Conservation (phyloP, 1,284 basidiomycete species). For the Inonotus hispidus region DNA sequence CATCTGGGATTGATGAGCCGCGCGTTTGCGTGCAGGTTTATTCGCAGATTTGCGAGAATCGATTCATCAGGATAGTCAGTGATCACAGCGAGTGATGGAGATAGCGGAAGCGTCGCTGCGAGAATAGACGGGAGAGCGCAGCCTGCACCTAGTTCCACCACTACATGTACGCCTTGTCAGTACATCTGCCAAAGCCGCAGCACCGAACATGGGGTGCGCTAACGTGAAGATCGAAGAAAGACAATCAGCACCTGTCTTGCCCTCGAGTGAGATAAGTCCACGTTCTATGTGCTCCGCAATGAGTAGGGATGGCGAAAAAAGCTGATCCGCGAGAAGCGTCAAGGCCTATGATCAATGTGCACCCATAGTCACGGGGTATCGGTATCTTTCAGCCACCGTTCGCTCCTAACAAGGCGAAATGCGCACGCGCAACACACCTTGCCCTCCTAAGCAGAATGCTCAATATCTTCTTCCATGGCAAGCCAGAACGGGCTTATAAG, state of each 20-base stretch:
- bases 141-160: constrained; percentile 64
- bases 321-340: constrained; percentile 65
- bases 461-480: not conserved
- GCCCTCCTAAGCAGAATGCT: constrained; percentile 40
- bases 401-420: constrained; percentile 1
- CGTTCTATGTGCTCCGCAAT: constrained; percentile 61
- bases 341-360: constrained; percentile 49
- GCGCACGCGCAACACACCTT: constrained; percentile 35
- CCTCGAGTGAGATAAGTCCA: constrained; percentile 37
- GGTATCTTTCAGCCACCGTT: constrained; percentile 18
- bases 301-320: constrained; percentile 63
- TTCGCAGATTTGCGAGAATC: constrained; percentile 50
- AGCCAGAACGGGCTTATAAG: constrained; percentile 5
- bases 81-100: constrained; percentile 47
- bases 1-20: constrained; percentile 34
- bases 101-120: constrained; percentile 37
- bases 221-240: not conserved
- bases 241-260: constrained; percentile 34
- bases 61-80: constrained; percentile 64
- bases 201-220: not conserved
- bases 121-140: constrained; percentile 61
- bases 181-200: not conserved
- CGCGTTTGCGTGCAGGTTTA: constrained; percentile 48
- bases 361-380: constrained; percentile 19
- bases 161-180: constrained; percentile 28